Evolutionary conservation across 2,329 filamentous ascomycete species (phyloP).

Genomic region (Aspergillus sp.): DNA sequence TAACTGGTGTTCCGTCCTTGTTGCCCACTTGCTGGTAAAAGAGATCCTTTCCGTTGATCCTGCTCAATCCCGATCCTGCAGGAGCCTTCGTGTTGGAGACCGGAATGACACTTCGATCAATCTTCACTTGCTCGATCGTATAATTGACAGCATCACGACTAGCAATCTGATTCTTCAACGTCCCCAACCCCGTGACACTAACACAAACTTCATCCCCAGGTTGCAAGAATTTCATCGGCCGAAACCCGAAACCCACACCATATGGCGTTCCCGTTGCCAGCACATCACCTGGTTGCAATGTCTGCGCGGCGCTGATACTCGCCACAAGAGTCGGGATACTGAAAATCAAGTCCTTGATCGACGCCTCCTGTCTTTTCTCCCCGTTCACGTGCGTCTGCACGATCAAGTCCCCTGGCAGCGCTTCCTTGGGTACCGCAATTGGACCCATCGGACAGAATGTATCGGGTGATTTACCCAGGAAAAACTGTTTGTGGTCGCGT

Average conservation of each 20-base stretch:
- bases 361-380: not conserved
- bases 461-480: not conserved
- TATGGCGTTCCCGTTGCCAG: not conserved
- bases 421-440: not conserved
- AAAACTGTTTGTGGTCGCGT: not conserved
- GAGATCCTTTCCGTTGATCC: conserved; percentile 33
- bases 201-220: not conserved
- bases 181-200: not conserved
- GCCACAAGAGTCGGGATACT: not conserved
- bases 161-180: not conserved
- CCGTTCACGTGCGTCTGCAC: not conserved
- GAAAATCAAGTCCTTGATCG: not conserved
- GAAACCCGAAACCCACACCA: not conserved
- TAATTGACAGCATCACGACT: too few species aligned
- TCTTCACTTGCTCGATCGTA: too few species aligned
- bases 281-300: not conserved
- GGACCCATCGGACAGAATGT: not conserved
- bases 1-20: conserved; percentile 17
- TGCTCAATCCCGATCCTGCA: conserved; percentile 24
- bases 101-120: too few species aligned
- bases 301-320: not conserved
- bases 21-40: conserved; percentile 9
- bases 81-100: too few species aligned
- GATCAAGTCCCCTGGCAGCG: not conserved
- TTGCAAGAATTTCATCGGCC: not conserved